Base-by-base conservation (phyloP, 192 early-diverging fungal species). In the Anaeromyces robustus region DNA sequence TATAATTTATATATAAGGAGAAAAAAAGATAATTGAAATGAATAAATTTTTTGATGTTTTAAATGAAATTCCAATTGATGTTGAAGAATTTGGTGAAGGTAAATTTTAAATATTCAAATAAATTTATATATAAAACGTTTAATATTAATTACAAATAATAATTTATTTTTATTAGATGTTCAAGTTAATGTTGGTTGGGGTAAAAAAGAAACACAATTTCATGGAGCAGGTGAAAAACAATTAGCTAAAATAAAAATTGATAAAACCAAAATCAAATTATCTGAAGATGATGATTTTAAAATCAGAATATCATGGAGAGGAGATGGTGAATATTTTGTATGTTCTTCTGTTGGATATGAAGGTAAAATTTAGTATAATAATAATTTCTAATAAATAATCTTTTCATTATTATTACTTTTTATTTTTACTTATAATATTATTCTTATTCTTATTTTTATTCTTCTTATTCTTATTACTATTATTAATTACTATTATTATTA, bases 191-290 rank as follows among this genome's bases (percentile, higher is more conserved):
- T 99, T n/a, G 97, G 97, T 52, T 99, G 97, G 97, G 97, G 97
- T 81, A 92, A 89, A 68, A 95, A 94, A 79, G 96, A 97, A 84
- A 99, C 97, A 17, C 97, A 99, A 83, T 99, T 98, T 84, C 96
- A 97, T 82, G 97, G 97, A 77, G 90, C 92, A 28, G 93, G 87
- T 78, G 95, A 94, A 79, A 95, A 97, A 84, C 80, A 86, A 29
- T 93, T 93, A 19, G 92, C 93, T 4, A 85, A 87, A 19, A 30
- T 81, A 30, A 80, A 83, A 85, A 82, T 89, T 87, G 79, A 81
- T 82, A 12, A 86, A 85, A 79, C 80, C 26, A 82, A 81, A 78
- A 85, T 86, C 43, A 85, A 83, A 26, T 79, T 87, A 28, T 91
- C 92, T 18, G 80, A 83, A 0, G 89, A 91, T 78, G 95, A 96